phyloP scores from a whole-genome alignment of 768 basidiomycete genomes.

The Suillus placidus region DNA sequence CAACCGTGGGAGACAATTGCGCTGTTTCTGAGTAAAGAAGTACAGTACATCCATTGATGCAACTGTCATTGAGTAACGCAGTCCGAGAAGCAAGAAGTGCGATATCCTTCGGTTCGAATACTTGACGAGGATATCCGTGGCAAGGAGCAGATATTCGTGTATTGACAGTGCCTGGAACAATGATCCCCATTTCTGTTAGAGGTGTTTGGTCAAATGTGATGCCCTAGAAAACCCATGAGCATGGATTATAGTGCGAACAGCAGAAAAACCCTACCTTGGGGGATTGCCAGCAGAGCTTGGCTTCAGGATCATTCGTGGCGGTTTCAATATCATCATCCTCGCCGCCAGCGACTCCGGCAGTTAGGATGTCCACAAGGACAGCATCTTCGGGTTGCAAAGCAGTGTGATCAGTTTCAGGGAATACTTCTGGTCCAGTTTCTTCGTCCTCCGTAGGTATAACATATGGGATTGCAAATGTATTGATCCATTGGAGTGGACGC shows the following conservation, averaged over 20 bases:
- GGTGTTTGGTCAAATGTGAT: background rate
- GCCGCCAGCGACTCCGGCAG: background rate
- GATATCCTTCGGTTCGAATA: slow-evolving; percentile 10
- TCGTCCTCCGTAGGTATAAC: background rate
- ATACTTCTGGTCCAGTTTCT: background rate
- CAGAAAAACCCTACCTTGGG: background rate
- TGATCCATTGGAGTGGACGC: background rate
- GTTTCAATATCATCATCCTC: background rate
- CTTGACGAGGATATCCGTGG: background rate
- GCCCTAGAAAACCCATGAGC: background rate
- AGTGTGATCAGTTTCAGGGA: background rate
- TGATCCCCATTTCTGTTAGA: background rate
- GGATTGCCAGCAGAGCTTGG: background rate
- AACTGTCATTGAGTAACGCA: slow-evolving; percentile 5
- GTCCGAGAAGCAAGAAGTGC: slow-evolving; percentile 2
- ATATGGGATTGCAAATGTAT: background rate
- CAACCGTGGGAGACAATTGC: background rate
- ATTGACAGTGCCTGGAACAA: background rate
- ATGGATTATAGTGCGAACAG: background rate
- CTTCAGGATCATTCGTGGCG: too few species aligned
- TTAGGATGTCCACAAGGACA: background rate
- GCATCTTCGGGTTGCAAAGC: background rate
- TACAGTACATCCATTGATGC: slow-evolving; percentile 11
- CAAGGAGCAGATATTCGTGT: background rate
- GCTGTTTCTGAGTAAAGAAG: slow-evolving; percentile 3